phyloP scores from a whole-genome alignment of 1,139 yeast species.

The Candida glucosophila region DNA sequence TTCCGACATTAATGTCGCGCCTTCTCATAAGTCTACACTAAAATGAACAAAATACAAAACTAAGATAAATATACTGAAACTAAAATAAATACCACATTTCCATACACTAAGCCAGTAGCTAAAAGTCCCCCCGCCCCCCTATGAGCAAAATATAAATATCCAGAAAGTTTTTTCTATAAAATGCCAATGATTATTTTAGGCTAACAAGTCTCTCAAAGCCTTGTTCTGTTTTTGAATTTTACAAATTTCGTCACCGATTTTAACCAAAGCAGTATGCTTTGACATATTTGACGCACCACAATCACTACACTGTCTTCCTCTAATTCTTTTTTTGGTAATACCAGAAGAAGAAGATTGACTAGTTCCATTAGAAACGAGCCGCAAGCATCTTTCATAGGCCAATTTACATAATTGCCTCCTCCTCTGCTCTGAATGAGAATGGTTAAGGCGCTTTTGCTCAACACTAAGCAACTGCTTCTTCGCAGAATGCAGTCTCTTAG shows the following conservation, averaged over 20 bases:
- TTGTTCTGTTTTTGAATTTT: slow-evolving; percentile 29
- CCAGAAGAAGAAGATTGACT: slow-evolving; percentile 27
- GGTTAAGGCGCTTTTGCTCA: slow-evolving; percentile 65
- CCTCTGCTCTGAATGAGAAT: slow-evolving; percentile 67
- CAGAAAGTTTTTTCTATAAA: no score
- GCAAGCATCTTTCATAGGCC: slow-evolving; percentile 46
- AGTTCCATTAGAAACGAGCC: slow-evolving; percentile 33
- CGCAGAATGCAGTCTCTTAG: slow-evolving; percentile 22
- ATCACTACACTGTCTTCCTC: slow-evolving; percentile 34
- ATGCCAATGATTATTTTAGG: no score
- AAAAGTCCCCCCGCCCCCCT: no score
- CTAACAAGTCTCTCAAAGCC: slow-evolving; percentile 17
- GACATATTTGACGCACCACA: slow-evolving; percentile 41
- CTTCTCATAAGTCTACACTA: slow-evolving; percentile 1
- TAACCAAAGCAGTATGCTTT: slow-evolving; percentile 38
- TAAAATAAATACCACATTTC: no score
- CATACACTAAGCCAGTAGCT: no score
- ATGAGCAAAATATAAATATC: no score
- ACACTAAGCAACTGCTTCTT: slow-evolving; percentile 45
- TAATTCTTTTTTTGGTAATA: slow-evolving; percentile 23
- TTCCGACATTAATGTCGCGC: no score
- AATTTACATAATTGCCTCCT: slow-evolving; percentile 64
- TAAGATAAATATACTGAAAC: no score
- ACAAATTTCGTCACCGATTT: slow-evolving; percentile 33
- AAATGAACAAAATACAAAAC: background rate